These are phyloP conservation scores for Ogataea zsoltii DNA, from an alignment of 805 yeast species.

Conservation along the genomic window DNA sequence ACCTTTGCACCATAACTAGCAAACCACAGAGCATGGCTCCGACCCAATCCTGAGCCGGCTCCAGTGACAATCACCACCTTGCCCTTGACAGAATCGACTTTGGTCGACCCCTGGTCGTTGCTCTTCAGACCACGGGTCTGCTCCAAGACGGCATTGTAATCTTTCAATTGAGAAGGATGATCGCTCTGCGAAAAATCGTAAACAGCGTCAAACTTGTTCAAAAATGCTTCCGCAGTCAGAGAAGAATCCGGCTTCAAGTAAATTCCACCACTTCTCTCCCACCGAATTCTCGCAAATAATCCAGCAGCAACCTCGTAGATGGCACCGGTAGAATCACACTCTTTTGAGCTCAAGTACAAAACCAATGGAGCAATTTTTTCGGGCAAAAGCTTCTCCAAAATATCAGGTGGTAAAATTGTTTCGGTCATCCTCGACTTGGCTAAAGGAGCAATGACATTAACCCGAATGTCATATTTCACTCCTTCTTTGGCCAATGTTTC, in stretches of 20 bases:
- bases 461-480: conserved; percentile 73
- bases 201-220: conserved; percentile 64
- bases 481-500: conserved; percentile 97
- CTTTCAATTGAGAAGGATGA: conserved; percentile 72
- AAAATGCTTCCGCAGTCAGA: conserved; percentile 84
- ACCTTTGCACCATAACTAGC: conserved; percentile 94
- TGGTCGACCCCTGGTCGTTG: conserved; percentile 51
- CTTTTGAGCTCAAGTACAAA: conserved; percentile 71
- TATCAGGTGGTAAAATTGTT: conserved; percentile 79
- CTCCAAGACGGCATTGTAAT: conserved; percentile 62
- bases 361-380: conserved; percentile 93
- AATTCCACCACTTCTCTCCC: conserved; percentile 92
- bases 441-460: conserved; percentile 88
- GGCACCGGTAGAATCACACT: conserved; percentile 63
- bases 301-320: conserved; percentile 95
- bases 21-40: conserved; percentile 80
- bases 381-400: conserved; percentile 78
- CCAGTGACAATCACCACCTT: conserved; percentile 94
- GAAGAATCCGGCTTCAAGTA: conserved; percentile 74
- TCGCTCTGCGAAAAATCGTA: conserved; percentile 59
- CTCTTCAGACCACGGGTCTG: conserved; percentile 54
- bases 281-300: conserved; percentile 83
- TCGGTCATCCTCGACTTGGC: conserved; percentile 98
- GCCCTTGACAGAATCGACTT: conserved; percentile 62
- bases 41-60: conserved; percentile 93